Base-by-base conservation (phyloP, 768 basidiomycete genomes). In the Russula abietina region DNA sequence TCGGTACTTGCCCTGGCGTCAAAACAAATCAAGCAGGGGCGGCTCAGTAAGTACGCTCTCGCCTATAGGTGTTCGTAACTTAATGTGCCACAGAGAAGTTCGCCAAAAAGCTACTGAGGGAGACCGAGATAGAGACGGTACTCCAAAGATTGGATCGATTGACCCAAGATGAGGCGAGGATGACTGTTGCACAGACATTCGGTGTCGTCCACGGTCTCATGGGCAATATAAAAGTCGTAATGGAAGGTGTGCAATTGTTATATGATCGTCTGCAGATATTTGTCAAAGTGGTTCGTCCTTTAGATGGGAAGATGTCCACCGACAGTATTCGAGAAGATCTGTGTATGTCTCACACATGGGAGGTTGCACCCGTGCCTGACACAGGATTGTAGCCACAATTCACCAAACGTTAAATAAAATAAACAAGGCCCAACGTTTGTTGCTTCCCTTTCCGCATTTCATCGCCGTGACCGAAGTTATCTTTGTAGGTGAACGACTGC, bases 381-480 rank as follows among this genome's bases (percentile, higher is more conserved):
- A 8, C 8, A 9, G 0, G 6, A 2, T 7, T 0, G 7, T 9
- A 49, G 60, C n/a, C 24, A 8, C 36, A 3, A 24, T 55, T n/a
- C 36, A 55, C 11, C 11, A 17, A 19, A 14, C 38, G 4, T 28
- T 46, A 36, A 41, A 38, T 2, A n/a, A 55, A 26, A 17, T 61
- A 11, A 55, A 55, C 8, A 41, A 49, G 11, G 50, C 41, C 8
- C 28, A 55, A 30, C 60, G 60, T 61, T 32, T n/a, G 60, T 53
- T 10, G 16, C 3, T 2, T 8, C 30, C 4, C 10, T 51, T 4
- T 30, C 11, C 7, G 4, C 16, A 1, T 51, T 10, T 51, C 9
- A 2, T 28, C 4, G 3, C 50, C 48, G 16, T 4, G 50, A 30
- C 50, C 10, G 28, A 51, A 0, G 50, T 1, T 19, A 51, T 11